These are phyloP conservation scores for Acanthamoeba sp. DNA, from an alignment of 208 protist genomes.

Conservation along the genomic window DNA sequence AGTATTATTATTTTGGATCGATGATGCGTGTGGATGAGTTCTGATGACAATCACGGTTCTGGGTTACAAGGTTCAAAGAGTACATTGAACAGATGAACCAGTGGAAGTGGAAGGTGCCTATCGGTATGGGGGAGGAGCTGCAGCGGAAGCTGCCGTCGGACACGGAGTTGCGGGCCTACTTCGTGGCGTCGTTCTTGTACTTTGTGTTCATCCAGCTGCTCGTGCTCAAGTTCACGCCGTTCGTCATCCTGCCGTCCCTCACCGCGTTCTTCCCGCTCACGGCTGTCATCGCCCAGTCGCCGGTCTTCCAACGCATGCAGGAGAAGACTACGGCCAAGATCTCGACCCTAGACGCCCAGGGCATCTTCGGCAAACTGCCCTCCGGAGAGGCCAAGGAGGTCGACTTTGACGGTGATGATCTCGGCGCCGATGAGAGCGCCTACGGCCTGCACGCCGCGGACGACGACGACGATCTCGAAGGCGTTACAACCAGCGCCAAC, in stretches of 20 bases:
- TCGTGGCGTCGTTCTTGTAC: not conserved
- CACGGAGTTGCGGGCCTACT: not conserved
- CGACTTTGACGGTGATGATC: not conserved
- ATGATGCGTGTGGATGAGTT: no score
- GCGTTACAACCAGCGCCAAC: not conserved
- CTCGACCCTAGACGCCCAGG: not conserved
- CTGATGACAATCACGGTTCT: no score
- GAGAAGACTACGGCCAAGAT: constrained; percentile 30
- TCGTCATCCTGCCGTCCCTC: constrained; percentile 52
- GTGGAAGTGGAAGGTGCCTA: constrained; percentile 54
- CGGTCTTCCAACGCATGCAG: constrained; percentile 16
- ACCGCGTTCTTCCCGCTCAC: constrained; percentile 28
- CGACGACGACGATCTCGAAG: not conserved
- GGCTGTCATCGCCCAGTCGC: constrained; percentile 13
- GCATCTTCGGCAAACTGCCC: not conserved
- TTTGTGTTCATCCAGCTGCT: constrained; percentile 69
- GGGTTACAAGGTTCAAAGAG: constrained; percentile 27
- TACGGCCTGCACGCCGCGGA: not conserved
- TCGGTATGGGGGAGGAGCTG: not conserved
- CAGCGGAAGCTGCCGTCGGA: constrained; percentile 18
- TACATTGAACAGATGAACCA: constrained; percentile 54
- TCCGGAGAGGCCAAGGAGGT: not conserved
- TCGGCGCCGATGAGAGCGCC: not conserved
- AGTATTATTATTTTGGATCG: no score
- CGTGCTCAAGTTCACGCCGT: constrained; percentile 65